A percentile compares a stretch with the other conserved stretches of the same genome.
Evolutionary conservation across 805 yeast species (phyloP).

Genomic region (Kurtzmaniella cleridarum): DNA sequence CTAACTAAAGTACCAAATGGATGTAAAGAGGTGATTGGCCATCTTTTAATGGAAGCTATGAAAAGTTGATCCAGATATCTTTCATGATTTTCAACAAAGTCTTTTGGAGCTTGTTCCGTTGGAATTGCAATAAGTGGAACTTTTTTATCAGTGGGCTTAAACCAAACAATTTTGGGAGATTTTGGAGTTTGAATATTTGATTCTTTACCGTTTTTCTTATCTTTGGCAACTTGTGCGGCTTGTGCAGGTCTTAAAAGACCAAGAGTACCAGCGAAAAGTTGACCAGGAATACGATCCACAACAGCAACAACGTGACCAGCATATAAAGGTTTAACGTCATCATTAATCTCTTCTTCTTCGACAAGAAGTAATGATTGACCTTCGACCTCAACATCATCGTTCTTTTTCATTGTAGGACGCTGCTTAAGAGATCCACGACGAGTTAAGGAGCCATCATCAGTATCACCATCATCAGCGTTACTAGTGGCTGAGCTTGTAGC

Average conservation of each 20-base stretch:
- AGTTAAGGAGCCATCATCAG: slow-evolving; percentile 33
- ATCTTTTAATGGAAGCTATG: slow-evolving; percentile 93
- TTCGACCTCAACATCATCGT: slow-evolving; percentile 97
- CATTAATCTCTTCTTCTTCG: slow-evolving; percentile 94
- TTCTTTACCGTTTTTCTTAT: slow-evolving; percentile 42
- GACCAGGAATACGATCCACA: slow-evolving; percentile 95
- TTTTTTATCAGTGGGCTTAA: slow-evolving; percentile 95
- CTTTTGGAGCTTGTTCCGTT: slow-evolving; percentile 95
- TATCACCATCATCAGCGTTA: slow-evolving; percentile 20
- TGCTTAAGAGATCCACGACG: slow-evolving; percentile 91
- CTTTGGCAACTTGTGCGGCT: slow-evolving; percentile 77
- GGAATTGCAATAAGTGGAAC: slow-evolving; percentile 98
- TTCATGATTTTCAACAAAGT: slow-evolving; percentile 89
- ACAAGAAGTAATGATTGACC: slow-evolving; percentile 89
- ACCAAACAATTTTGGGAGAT: slow-evolving; percentile 96
- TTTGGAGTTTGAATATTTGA: slow-evolving; percentile 39
- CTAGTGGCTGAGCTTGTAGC: slow-evolving; percentile 41
- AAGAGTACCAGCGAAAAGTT: slow-evolving; percentile 87
- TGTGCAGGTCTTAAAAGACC: slow-evolving; percentile 95
- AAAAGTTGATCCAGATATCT: slow-evolving; percentile 75
- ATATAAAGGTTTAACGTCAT: slow-evolving; percentile 86
- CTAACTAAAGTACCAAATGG: slow-evolving; percentile 94
- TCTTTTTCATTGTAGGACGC: slow-evolving; percentile 94
- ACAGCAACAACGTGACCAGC: slow-evolving; percentile 99
- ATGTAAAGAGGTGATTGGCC: slow-evolving; percentile 98